These are phyloP conservation scores for Ajuga reptans DNA, from an alignment of 305 asterid genomes.

Conservation along the genomic window DNA sequence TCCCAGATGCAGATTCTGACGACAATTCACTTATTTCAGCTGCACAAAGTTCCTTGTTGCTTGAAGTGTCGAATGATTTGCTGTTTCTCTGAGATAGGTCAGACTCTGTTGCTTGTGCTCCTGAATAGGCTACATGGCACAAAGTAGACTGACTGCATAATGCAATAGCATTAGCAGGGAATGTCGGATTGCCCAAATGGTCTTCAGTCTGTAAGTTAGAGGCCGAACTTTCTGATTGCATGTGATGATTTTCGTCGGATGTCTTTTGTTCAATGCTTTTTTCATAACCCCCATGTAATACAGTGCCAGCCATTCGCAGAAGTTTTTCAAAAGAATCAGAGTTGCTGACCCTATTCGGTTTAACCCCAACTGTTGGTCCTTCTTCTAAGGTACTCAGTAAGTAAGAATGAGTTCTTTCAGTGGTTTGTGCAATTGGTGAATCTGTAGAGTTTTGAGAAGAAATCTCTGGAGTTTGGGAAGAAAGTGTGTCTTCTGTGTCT, in stretches of 20 bases:
- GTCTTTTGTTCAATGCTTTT: constrained; percentile 29
- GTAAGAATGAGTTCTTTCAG: constrained; percentile 46
- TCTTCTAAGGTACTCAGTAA: constrained; percentile 38
- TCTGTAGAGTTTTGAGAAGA: constrained; percentile 57
- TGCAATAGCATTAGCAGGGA: constrained; percentile 19
- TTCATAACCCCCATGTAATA: constrained; percentile 33
- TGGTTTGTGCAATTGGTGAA: constrained; percentile 40
- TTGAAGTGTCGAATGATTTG: constrained; percentile 23
- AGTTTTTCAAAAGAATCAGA: constrained; percentile 46
- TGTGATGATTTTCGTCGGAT: constrained; percentile 20
- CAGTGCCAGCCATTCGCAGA: constrained; percentile 50
- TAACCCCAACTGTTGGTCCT: constrained; percentile 32
- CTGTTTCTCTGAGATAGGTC: constrained; percentile 25
- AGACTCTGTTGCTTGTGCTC: constrained; percentile 27
- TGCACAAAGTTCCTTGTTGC: constrained; percentile 30
- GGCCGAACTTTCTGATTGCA: constrained; percentile 29
- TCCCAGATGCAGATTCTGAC: constrained; percentile 56
- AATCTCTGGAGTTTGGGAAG: constrained; percentile 59
- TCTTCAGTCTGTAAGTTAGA: constrained; percentile 33
- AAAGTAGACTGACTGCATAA: constrained; percentile 24
- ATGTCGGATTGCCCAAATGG: constrained; percentile 22
- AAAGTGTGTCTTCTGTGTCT: constrained; percentile 53
- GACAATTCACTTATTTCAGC: constrained; percentile 56
- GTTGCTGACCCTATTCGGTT: constrained; percentile 25
- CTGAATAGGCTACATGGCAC: constrained; percentile 28